Evolutionary conservation across 1,284 basidiomycete genomes (phyloP).

Genomic region (Fomitopsis pinicola): DNA sequence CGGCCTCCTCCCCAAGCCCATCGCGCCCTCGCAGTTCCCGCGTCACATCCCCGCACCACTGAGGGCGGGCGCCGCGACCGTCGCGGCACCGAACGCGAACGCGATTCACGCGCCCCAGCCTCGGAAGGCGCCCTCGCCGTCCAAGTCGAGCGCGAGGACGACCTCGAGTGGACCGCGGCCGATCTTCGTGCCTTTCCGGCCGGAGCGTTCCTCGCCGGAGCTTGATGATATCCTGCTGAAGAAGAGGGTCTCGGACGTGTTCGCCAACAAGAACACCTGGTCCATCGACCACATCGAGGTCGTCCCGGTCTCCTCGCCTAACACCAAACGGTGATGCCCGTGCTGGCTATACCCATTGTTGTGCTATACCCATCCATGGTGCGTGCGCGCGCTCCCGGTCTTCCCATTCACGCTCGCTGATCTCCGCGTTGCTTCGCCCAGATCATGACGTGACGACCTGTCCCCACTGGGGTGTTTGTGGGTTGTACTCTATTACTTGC

Average conservation of each 20-base stretch:
- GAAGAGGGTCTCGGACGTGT: constrained; percentile 34
- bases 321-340: constrained; percentile 17
- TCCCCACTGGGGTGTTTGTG: not conserved
- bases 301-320: constrained; percentile 10
- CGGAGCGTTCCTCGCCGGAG: constrained; percentile 53
- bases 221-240: constrained; percentile 49
- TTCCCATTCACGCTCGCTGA: constrained; percentile 7
- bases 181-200: constrained; percentile 52
- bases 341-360: constrained; percentile 17
- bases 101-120: constrained; percentile 24
- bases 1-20: constrained; percentile 40
- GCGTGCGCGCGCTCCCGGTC: constrained; percentile 11
- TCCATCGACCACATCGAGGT: constrained; percentile 25
- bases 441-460: constrained; percentile 6
- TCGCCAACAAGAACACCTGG: constrained; percentile 30
- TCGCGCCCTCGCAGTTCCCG: constrained; percentile 44
- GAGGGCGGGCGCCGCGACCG: constrained; percentile 15
- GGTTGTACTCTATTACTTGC: constrained; percentile 1
- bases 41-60: constrained; percentile 32
- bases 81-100: constrained; percentile 10
- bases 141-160: constrained; percentile 15
- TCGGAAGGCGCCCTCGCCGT: constrained; percentile 15
- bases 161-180: constrained; percentile 26
- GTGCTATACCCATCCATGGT: constrained; percentile 21
- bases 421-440: constrained; percentile 1